A percentile compares a stretch with the other conserved stretches of the same genome.
These are phyloP conservation scores for Trichoderma reesei DNA, from an alignment of 495 filamentous ascomycete species.

Conservation along the genomic window DNA sequence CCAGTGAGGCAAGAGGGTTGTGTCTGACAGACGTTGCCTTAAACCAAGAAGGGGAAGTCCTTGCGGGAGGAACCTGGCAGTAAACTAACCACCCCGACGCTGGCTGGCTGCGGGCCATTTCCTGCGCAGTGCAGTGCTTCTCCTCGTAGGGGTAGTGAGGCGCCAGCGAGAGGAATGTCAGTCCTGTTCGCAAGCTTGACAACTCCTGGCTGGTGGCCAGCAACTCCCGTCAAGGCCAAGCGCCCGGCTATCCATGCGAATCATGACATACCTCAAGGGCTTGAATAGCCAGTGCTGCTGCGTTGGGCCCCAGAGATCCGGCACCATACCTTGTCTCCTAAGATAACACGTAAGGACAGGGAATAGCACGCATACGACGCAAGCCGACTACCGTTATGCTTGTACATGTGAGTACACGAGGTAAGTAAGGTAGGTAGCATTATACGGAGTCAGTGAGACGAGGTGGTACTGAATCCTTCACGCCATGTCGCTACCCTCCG, in stretches of 20 bases:
- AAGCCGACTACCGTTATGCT: no score
- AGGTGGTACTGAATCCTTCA: neutral
- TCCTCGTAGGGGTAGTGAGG: neutral
- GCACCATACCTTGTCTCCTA: no score
- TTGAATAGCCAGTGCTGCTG: no score
- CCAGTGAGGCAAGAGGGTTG: slow-evolving; percentile 5
- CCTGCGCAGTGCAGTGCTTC: neutral
- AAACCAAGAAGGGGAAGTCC: slow-evolving; percentile 4
- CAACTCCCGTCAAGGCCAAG: neutral
- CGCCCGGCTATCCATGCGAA: neutral
- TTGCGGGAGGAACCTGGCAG: neutral
- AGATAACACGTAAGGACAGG: no score
- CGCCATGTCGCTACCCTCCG: neutral
- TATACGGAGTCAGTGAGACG: neutral
- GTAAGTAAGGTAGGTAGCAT: no score
- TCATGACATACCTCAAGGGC: neutral
- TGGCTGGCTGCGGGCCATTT: neutral
- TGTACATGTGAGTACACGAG: no score
- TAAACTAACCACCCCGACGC: neutral
- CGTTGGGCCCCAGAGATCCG: no score
- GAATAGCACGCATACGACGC: neutral
- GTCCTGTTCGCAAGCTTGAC: slow-evolving; percentile 4
- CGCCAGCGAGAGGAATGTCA: neutral
- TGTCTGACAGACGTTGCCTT: slow-evolving; percentile 1
- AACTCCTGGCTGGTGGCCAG: neutral